Conservation (phyloP, 106 monocot genomes). For the Dendrobium huoshanense region DNA sequence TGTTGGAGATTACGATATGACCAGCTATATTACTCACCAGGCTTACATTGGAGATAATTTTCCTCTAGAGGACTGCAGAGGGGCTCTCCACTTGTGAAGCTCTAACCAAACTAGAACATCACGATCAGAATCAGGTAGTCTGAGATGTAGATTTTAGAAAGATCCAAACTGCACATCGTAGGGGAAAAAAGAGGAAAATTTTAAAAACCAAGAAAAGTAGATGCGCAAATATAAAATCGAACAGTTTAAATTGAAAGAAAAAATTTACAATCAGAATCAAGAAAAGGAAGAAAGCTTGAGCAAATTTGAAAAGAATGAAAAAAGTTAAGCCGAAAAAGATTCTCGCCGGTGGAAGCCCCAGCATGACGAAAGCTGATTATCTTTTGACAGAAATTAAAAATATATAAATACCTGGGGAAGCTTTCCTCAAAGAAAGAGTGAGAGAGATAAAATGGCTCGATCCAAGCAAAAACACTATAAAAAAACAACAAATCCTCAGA, state of each 20-base stretch:
- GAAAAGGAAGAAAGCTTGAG: slow-evolving; percentile 1
- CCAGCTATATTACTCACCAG: background rate
- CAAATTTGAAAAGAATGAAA: background rate
- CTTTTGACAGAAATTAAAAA: background rate
- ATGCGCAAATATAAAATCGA: background rate
- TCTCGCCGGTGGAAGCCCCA: background rate
- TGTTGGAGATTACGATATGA: background rate
- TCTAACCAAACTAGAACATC: background rate
- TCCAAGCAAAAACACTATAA: background rate
- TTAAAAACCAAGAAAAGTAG: background rate
- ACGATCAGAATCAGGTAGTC: background rate
- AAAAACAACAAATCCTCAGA: background rate
- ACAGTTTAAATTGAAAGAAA: background rate
- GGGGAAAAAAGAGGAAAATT: background rate
- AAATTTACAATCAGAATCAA: background rate
- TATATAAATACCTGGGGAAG: no score
- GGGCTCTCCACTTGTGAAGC: background rate
- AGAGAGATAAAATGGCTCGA: background rate
- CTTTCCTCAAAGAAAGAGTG: no score
- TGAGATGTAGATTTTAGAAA: background rate
- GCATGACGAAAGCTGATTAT: background rate
- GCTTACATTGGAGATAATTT: background rate
- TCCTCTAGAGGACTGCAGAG: background rate
- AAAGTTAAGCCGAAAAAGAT: background rate
- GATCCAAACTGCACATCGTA: background rate